Evolutionary conservation across 352 stramenopile genomes (phyloP), one percentile per base, ranked within the genome.

Genomic region (Globisporangium middletonii): DNA sequence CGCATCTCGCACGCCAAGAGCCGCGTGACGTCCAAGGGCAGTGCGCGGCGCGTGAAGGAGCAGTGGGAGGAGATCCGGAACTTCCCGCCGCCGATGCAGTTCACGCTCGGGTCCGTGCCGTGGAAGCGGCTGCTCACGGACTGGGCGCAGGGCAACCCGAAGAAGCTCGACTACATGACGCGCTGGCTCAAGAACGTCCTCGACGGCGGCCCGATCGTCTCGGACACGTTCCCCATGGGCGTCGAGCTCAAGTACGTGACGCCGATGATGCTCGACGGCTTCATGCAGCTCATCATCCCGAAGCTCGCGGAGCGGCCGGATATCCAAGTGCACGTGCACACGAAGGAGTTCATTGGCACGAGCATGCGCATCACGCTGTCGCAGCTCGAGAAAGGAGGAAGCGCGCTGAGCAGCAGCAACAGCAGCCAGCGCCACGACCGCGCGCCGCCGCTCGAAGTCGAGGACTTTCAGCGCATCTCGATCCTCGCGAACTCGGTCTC

Each of bases 161-260:
- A 94, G 68, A 94, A 94, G 58, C 67, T 94, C n/a, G 85, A 95
- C 58, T 95, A 95, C 65, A 95, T 95, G 85, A 92, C 77, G 16
- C 70, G 83, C 16, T 95, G 85, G 85, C 75, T 95, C 42, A 92
- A 95, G 71, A 95, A 95, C 57, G 85, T 95, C 5, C 62, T 95
- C 47, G 85, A 95, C 37, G 83, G 83, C 30, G 85, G 81, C 26
- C 80, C 83, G 1, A 91, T 95, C 48, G 83, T 92, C 19, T 90
- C 83, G n/a, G 82, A 89, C 33, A 89, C 79, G 37, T 95, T 95
- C 62, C 85, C 85, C 0, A 92, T 95, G 76, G 85, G 85, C 26
- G 85, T 93, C 15, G 85, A 95, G 61, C 78, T 95, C 60, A 95
- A 95, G 67, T 92, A 89, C 51, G 85, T 95, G 49, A 95, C 85